Evolutionary conservation across 805 yeast genomes (phyloP).

Genomic region (Starmera quercuum): DNA sequence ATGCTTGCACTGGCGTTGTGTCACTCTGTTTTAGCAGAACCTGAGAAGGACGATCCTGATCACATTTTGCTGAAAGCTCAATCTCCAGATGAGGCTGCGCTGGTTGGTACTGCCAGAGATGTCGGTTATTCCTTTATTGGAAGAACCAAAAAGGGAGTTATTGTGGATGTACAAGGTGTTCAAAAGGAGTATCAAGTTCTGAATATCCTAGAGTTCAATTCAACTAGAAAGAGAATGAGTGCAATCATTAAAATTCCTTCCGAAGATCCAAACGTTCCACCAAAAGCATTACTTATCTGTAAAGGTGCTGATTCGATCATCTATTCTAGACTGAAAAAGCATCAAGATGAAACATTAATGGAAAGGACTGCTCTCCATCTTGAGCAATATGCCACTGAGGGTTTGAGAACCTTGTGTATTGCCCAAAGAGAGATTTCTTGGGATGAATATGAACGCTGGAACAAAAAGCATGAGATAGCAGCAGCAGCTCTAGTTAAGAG

Average conservation of each 20-base stretch:
- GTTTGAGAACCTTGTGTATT: conserved; percentile 74
- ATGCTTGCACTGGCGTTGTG: conserved; percentile 72
- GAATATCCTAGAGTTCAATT: conserved; percentile 70
- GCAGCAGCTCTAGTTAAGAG: conserved; percentile 56
- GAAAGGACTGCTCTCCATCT: conserved; percentile 64
- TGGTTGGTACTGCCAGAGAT: conserved; percentile 75
- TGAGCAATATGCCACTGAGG: conserved; percentile 77
- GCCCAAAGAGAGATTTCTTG: conserved; percentile 63
- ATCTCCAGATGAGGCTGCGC: conserved; percentile 83
- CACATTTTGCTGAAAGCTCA: conserved; percentile 62
- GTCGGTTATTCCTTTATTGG: conserved; percentile 62
- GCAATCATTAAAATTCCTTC: conserved; percentile 66
- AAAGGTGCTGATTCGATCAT: conserved; percentile 84
- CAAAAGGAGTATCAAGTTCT: conserved; percentile 64
- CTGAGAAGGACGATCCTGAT: conserved; percentile 50
- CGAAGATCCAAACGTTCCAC: conserved; percentile 34
- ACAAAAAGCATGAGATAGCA: conserved; percentile 52
- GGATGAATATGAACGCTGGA: conserved; percentile 59
- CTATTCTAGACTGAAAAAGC: conserved; percentile 52
- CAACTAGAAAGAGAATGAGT: conserved; percentile 85
- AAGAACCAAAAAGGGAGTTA: conserved; percentile 59
- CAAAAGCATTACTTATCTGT: conserved; percentile 60
- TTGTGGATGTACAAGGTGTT: conserved; percentile 63
- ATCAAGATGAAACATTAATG: conserved; percentile 39
- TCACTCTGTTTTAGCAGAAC: conserved; percentile 70